Percentiles rank a stretch among this genome's conserved stretches.
Conservation (phyloP, 225 moss, liverwort and hornwort species). For the Straminergon stramineum region DNA sequence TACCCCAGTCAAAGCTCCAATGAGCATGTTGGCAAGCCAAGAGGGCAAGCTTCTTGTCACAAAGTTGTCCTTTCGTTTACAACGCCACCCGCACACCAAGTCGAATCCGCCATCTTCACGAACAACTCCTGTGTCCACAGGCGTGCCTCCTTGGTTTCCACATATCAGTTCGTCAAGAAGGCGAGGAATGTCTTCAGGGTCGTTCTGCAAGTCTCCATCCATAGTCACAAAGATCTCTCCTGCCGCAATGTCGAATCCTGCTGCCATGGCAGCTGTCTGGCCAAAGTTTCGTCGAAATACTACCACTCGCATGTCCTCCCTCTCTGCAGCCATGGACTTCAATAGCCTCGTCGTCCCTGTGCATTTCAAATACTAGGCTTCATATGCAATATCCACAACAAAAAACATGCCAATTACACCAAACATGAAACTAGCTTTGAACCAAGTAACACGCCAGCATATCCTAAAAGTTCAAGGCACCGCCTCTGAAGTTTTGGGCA, state of each 20-base stretch:
- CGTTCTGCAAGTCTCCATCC: conserved; percentile 53
- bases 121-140: conserved; percentile 19
- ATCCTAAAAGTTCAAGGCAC: neutral
- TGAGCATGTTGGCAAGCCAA: conserved; percentile 29
- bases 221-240: conserved; percentile 37
- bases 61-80: conserved; percentile 25
- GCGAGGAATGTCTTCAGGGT: conserved; percentile 37
- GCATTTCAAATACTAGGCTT: neutral
- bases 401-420: neutral
- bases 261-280: conserved; percentile 54
- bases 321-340: conserved; percentile 31
- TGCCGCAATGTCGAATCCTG: conserved; percentile 40
- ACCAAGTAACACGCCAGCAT: neutral
- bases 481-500: neutral
- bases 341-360: conserved; percentile 33
- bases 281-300: conserved; percentile 45
- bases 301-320: conserved; percentile 40
- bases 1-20: conserved; percentile 45
- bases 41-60: conserved; percentile 30
- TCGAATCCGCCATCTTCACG: conserved; percentile 47
- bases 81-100: conserved; percentile 51
- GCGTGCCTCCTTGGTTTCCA: conserved; percentile 17
- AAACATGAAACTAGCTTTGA: neutral
- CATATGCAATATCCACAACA: neutral
- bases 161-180: conserved; percentile 17